These are phyloP conservation scores for Boletellus emodensis DNA, from an alignment of 768 basidiomycete species.

Conservation along the genomic window DNA sequence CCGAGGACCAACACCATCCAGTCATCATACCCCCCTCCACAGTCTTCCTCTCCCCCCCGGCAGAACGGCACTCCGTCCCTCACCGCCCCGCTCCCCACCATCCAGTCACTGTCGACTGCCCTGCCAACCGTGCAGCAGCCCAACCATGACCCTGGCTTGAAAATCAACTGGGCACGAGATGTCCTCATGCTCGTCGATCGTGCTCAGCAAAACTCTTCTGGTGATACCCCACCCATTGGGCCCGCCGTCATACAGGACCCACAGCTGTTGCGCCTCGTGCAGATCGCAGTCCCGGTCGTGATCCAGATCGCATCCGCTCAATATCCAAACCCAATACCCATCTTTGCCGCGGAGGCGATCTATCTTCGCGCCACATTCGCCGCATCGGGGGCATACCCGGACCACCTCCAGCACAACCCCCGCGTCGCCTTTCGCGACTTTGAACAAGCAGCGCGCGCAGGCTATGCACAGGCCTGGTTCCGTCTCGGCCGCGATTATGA, in stretches of 20 bases:
- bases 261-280: slow-evolving; percentile 53
- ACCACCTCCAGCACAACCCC: slow-evolving; percentile 60
- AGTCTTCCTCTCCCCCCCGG: slow-evolving; percentile 23
- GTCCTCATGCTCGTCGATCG: slow-evolving; percentile 78
- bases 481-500: slow-evolving; percentile 90
- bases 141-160: slow-evolving; percentile 52
- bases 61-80: slow-evolving; percentile 42
- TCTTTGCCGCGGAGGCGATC: slow-evolving; percentile 63
- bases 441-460: slow-evolving; percentile 75
- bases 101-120: slow-evolving; percentile 53
- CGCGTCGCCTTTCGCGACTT: slow-evolving; percentile 86
- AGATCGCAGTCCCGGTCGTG: slow-evolving; percentile 62
- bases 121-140: slow-evolving; percentile 51
- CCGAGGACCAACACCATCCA: slow-evolving; percentile 16
- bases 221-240: slow-evolving; percentile 44
- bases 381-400: slow-evolving; percentile 67
- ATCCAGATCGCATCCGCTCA: slow-evolving; percentile 48
- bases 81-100: slow-evolving; percentile 65
- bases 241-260: slow-evolving; percentile 57
- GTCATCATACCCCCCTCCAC: slow-evolving; percentile 17
- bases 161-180: slow-evolving; percentile 78
- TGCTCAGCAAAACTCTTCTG: slow-evolving; percentile 32
- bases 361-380: slow-evolving; percentile 75
- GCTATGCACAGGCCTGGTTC: slow-evolving; percentile 85
- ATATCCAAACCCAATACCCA: slow-evolving; percentile 34